Evolutionary conservation across 106 monocot species (phyloP).

Genomic region (Dioscorea zingiberensis): DNA sequence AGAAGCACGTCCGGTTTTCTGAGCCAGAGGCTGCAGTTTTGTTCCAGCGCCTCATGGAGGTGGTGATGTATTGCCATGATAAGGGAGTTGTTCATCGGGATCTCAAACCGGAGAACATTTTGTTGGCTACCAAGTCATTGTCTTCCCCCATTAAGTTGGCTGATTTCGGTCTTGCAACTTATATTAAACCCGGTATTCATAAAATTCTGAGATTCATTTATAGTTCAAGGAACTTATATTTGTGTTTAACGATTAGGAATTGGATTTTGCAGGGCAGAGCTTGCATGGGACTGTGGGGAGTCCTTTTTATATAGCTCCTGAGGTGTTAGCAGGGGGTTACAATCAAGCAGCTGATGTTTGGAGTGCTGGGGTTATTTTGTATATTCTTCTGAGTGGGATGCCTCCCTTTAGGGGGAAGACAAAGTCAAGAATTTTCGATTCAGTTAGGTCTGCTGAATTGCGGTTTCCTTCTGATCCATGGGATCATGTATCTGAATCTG

Average conservation of each 20-base stretch:
- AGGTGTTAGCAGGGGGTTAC: conserved; percentile 83
- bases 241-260: background rate
- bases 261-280: conserved; percentile 51
- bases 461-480: conserved; percentile 73
- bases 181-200: conserved; percentile 65
- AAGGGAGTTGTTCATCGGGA: conserved; percentile 87
- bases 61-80: conserved; percentile 74
- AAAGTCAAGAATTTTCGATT: conserved; percentile 82
- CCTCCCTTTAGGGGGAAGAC: conserved; percentile 98
- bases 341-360: conserved; percentile 92
- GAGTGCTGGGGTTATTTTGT: conserved; percentile 89
- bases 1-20: conserved; percentile 55
- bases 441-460: conserved; percentile 62
- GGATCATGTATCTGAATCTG: conserved; percentile 61
- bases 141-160: conserved; percentile 85
- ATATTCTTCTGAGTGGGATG: conserved; percentile 88
- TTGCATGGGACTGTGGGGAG: conserved; percentile 84
- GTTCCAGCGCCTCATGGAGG: conserved; percentile 73
- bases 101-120: conserved; percentile 92
- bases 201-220: background rate
- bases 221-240: background rate
- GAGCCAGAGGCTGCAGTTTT: conserved; percentile 55
- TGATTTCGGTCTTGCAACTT: conserved; percentile 90
- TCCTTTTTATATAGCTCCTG: conserved; percentile 96
- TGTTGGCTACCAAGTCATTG: conserved; percentile 50